Base-by-base conservation (phyloP, 768 basidiomycete genomes). In the Lactarius hatsudake region DNA sequence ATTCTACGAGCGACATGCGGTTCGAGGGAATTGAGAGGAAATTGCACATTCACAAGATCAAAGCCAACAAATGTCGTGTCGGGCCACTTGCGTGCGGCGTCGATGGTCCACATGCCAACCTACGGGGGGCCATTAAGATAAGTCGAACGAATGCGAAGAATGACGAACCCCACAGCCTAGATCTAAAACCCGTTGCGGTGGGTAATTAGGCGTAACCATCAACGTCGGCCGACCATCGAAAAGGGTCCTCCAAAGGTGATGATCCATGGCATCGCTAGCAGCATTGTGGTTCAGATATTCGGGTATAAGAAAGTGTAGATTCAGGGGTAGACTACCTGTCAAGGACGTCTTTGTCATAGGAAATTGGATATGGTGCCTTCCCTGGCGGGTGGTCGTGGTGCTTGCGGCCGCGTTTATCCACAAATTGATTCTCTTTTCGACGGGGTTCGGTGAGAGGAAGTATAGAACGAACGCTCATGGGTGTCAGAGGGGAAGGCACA, bases 361-460 rank as follows among this genome's bases (percentile, higher is more conserved):
- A 87, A 43, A 89, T 73, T 1, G 91, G 91, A 78, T 93, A 93
- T 2, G 90, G 91, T 2, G 88, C 91, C 78, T 92, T 91, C 74
- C 90, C 88, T 45, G 81, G 82, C 68, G 87, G 87, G 72, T 86
- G 87, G 20, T 83, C 80, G 74, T 91, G 91, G 66, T 88, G 86
- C 62, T 80, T 81, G 57, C 83, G 83, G 56, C 89, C 89, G 72
- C 87, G 74, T 72, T 87, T 89, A 70, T 77, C 74, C 53, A 82
- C 73, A 73, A 89, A 89, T 59, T 82, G 83, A 64, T 79, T 81
- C 74, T 89, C 87, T 74, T 84, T 88, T 66, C 67, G 67, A 55
- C 62, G 62, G 7, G 67, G 62, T 45, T 64, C 67, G 23, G 59
- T 55, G 54, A 20, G 34, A 13, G 63, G 42, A 45, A 55, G n/a